Conservation (phyloP, 1,139 yeast species). For the Scheffersomyces insectosa region DNA sequence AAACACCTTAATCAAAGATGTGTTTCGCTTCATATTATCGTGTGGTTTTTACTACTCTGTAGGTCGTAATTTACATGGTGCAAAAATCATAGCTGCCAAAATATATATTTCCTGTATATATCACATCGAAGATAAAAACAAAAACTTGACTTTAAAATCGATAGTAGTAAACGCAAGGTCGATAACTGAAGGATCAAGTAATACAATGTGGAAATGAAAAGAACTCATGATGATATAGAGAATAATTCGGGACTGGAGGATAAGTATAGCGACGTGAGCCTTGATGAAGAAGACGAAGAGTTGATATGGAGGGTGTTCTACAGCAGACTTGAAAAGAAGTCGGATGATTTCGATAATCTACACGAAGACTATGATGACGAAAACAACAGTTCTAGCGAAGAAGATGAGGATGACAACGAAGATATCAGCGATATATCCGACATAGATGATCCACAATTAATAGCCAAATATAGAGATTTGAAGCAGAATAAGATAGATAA, state of each 20-base stretch:
- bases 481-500: constrained; percentile 22
- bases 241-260: constrained; percentile 11
- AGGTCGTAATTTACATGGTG: too few relatives aligned
- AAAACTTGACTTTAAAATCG: too few relatives aligned
- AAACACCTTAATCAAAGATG: too few relatives aligned
- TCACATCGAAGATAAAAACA: too few relatives aligned
- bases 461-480: constrained; percentile 30
- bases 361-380: constrained; percentile 1
- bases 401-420: constrained; percentile 15
- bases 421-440: constrained; percentile 33
- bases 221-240: too few relatives aligned
- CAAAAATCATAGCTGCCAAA: too few relatives aligned
- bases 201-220: too few relatives aligned
- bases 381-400: not conserved
- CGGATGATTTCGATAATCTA: not conserved
- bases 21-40: too few relatives aligned
- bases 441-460: constrained; percentile 38
- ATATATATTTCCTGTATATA: too few relatives aligned
- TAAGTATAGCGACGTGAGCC: constrained; percentile 37
- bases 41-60: too few relatives aligned
- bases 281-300: constrained; percentile 51
- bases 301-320: constrained; percentile 48
- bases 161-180: too few relatives aligned
- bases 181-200: too few relatives aligned
- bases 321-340: constrained; percentile 21